These are phyloP conservation scores for Russula compacta DNA, from an alignment of 768 basidiomycete species.

Conservation along the genomic window DNA sequence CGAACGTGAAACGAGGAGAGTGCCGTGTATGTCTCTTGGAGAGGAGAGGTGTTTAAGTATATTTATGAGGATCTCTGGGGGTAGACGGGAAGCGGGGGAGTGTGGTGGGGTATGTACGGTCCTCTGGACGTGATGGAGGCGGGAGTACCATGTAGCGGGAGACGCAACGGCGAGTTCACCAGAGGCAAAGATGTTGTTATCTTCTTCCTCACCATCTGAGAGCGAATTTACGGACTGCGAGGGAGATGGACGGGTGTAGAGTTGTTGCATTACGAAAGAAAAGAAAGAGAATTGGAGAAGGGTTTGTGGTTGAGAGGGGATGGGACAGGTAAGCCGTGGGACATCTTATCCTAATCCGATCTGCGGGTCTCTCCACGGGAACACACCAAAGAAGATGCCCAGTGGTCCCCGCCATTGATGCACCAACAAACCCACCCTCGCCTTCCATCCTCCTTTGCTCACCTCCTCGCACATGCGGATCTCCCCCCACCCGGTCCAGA, in stretches of 20 bases:
- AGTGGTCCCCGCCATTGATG: no score
- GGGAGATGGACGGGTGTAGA: conserved; percentile 35
- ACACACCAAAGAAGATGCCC: no score
- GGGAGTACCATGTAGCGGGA: conserved; percentile 47
- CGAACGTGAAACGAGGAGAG: conserved; percentile 72
- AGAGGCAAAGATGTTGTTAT: conserved; percentile 39
- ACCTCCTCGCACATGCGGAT: conserved; percentile 30
- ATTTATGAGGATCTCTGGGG: conserved; percentile 88
- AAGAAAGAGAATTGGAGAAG: not conserved
- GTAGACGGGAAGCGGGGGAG: conserved; percentile 60
- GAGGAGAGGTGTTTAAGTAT: conserved; percentile 79
- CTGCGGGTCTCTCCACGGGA: no score
- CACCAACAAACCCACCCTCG: not conserved
- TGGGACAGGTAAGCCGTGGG: not conserved
- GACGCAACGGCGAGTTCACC: conserved; percentile 32
- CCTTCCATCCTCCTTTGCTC: conserved; percentile 29
- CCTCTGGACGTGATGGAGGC: conserved; percentile 20
- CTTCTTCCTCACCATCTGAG: conserved; percentile 65
- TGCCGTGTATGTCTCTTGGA: conserved; percentile 61
- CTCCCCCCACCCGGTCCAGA: conserved; percentile 58
- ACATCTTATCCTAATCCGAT: conserved; percentile 6
- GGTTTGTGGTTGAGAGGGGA: not conserved
- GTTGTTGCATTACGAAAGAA: conserved; percentile 21
- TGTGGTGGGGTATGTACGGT: conserved; percentile 26
- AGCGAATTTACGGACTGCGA: conserved; percentile 72